Conservation (phyloP, 352 stramenopile species). For the Phytophthora ohioensis region DNA sequence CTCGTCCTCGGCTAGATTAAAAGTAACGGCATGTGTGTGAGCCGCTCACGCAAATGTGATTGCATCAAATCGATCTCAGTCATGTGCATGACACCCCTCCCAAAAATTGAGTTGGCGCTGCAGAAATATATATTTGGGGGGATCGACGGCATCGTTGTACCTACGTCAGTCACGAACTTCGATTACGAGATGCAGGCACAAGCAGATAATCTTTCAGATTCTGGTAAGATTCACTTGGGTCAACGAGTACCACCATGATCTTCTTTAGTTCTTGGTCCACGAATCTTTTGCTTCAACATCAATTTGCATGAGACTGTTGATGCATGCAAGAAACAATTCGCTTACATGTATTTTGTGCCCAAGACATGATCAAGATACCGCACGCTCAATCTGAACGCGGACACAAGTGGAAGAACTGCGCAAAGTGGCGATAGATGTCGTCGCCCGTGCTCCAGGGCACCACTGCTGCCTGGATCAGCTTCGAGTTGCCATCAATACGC, state of each 20-base stretch:
- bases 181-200: no score
- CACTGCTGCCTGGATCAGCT: constrained; percentile 52
- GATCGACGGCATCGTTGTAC: not conserved
- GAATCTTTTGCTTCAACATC: no score
- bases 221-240: not conserved
- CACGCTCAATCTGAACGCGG: constrained; percentile 1
- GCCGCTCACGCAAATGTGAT: not conserved
- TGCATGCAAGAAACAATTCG: no score
- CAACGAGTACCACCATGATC: no score
- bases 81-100: not conserved
- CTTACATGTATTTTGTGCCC: no score
- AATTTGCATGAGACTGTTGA: no score
- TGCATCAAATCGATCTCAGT: not conserved
- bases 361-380: not conserved
- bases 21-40: not conserved
- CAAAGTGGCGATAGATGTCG: constrained; percentile 69
- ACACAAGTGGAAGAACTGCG: constrained; percentile 35
- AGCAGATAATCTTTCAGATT: not conserved
- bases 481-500: constrained; percentile 45
- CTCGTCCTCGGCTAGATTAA: not conserved
- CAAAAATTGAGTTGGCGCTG: not conserved
- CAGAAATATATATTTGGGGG: no score
- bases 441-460: constrained; percentile 69
- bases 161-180: not conserved
- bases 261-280: no score